These are phyloP conservation scores for Pythium folliculosum DNA, from an alignment of 352 stramenopile species.

Conservation along the genomic window DNA sequence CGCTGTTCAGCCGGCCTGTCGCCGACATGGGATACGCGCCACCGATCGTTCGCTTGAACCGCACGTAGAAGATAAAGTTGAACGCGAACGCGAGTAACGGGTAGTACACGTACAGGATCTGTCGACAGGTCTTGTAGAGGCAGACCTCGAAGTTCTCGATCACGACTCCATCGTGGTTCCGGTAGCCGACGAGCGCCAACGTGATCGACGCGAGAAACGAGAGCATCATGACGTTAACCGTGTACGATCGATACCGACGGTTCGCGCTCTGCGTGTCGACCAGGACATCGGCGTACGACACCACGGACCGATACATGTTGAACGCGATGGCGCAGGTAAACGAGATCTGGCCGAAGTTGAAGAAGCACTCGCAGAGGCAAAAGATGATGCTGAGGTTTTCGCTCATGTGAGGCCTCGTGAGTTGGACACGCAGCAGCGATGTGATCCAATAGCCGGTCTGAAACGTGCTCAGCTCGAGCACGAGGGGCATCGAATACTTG, in stretches of 20 bases:
- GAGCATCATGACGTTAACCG: constrained; percentile 66
- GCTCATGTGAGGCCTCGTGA: constrained; percentile 42
- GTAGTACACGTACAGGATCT: constrained; percentile 82
- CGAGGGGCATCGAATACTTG: constrained; percentile 70
- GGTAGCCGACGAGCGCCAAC: constrained; percentile 59
- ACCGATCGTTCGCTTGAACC: constrained; percentile 75
- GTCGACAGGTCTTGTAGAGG: constrained; percentile 62
- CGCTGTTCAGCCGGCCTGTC: constrained; percentile 62
- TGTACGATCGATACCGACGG: constrained; percentile 59
- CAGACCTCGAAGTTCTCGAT: constrained; percentile 58
- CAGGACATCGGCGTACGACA: constrained; percentile 74
- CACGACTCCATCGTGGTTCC: constrained; percentile 27
- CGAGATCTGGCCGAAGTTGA: constrained; percentile 79
- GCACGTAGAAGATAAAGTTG: constrained; percentile 80
- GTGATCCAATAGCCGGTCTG: constrained; percentile 79
- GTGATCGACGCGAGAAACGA: constrained; percentile 61
- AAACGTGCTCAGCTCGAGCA: constrained; percentile 64
- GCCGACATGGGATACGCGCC: constrained; percentile 72
- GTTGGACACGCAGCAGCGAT: constrained; percentile 60
- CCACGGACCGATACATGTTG: constrained; percentile 80
- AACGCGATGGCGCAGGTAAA: constrained; percentile 80
- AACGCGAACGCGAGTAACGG: constrained; percentile 69
- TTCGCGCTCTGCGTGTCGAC: constrained; percentile 69
- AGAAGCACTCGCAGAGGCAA: constrained; percentile 74
- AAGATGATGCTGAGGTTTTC: constrained; percentile 61